Percentiles rank a stretch among this genome's conserved stretches.
These are phyloP conservation scores for Candida gorgasii DNA, from an alignment of 805 yeast species.

Conservation along the genomic window DNA sequence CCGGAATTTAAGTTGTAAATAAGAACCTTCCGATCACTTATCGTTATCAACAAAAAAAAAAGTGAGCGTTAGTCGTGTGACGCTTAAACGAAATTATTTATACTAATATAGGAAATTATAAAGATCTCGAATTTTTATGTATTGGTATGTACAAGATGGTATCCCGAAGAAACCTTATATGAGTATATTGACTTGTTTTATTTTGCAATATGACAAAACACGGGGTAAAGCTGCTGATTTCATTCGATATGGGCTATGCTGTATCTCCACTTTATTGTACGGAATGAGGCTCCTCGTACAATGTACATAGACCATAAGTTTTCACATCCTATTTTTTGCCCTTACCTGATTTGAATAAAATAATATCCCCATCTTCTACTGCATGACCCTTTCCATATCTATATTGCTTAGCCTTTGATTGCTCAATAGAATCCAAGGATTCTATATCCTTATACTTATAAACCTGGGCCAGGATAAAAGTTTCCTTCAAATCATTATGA, in stretches of 20 bases:
- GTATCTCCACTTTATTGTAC: slow-evolving; percentile 1
- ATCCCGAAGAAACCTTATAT: not conserved
- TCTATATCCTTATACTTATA: slow-evolving; percentile 64
- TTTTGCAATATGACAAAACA: not conserved
- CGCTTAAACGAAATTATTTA: not conserved
- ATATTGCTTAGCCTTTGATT: slow-evolving; percentile 51
- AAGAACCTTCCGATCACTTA: slow-evolving; percentile 1
- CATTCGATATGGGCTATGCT: slow-evolving; percentile 1
- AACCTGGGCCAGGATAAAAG: slow-evolving; percentile 78
- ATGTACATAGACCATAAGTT: not conserved
- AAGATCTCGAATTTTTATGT: not conserved
- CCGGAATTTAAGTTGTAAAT: not conserved
- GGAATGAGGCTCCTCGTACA: not conserved
- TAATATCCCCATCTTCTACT: slow-evolving; percentile 83
- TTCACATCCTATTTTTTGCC: slow-evolving; percentile 42
- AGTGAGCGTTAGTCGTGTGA: slow-evolving; percentile 4
- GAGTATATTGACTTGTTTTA: not conserved
- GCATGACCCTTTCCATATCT: slow-evolving; percentile 76
- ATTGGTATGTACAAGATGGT: slow-evolving; percentile 1
- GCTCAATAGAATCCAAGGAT: slow-evolving; percentile 38
- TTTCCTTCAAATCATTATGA: slow-evolving; percentile 79
- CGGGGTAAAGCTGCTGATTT: not conserved
- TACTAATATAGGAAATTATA: slow-evolving; percentile 5
- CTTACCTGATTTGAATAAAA: slow-evolving; percentile 70
- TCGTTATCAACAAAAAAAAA: slow-evolving; percentile 4